Base-by-base conservation (phyloP, 2,329 filamentous ascomycete genomes). In the Colletotrichum trifolii region DNA sequence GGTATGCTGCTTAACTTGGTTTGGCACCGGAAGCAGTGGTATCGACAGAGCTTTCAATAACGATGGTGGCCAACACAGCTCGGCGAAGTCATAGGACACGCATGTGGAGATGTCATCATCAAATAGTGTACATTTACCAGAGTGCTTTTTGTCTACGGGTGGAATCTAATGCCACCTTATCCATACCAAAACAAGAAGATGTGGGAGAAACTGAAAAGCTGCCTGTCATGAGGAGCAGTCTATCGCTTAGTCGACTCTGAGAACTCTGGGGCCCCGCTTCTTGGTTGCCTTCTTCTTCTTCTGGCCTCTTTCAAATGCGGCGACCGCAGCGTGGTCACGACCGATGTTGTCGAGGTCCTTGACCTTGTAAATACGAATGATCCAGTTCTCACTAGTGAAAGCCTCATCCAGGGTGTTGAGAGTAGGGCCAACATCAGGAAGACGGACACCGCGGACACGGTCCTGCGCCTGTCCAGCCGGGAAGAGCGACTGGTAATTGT, bases 381-480 rank as follows among this genome's bases (percentile, higher is more conserved):
- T 99, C 96, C 96, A 99, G 86, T 99, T 99, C 85, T 99, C 96
- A 74, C 93, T 97, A 60, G 96, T 99, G 78, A 97, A 99, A 9
- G 96, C 96, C 82, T 99, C 96, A 77, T 99, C 96, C 50, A 99
- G 81, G 5, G 91, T 96, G 79, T 91, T 93, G 64, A 99, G 89
- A 67, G 91, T 87, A 8, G 96, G 96, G 1, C 93, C 91, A 70
- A 94, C 86, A 11, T 93, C 88, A n/a, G 96, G 96, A 55, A 98
- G 82, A 66, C 87, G 88, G 42, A 87, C 86, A 69, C 90, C 89
- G 75, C 96, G 94, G 69, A 99, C 96, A 71, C 96, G 91, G 77
- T 99, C 96, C 71, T 89, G 83, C 40, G 93, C 94, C 80, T 98
- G 94, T 68, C 96, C 96, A 2, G 91, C 86, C 48, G 94, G 95